Evolutionary conservation across 768 basidiomycete genomes (phyloP).

Genomic region (Pulveroboletus sp.): DNA sequence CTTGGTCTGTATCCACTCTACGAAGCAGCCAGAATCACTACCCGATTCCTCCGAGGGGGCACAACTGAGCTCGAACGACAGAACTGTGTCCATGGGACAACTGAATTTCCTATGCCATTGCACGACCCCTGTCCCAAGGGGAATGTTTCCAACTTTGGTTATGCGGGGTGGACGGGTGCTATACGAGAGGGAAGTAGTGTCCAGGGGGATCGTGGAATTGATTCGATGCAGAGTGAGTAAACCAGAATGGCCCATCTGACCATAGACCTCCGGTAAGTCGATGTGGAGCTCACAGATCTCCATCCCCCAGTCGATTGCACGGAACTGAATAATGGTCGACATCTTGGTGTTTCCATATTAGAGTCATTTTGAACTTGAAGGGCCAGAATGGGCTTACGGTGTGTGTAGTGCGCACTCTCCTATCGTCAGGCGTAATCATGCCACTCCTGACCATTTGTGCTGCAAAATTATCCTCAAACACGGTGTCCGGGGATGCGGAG

Average conservation of each 20-base stretch:
- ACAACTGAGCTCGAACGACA: constrained; percentile 13
- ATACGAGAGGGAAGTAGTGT: constrained; percentile 7
- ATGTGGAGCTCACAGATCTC: constrained; percentile 11
- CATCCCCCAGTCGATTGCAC: constrained; percentile 16
- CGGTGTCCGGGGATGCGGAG: background rate
- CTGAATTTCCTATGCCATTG: constrained; percentile 12
- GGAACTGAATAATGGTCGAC: constrained; percentile 15
- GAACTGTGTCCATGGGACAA: constrained; percentile 9
- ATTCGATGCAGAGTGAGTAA: constrained; percentile 4
- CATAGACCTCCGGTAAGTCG: constrained; percentile 2
- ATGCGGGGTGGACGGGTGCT: constrained; percentile 6
- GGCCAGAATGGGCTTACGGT: background rate
- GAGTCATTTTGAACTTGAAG: background rate
- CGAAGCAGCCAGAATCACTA: constrained; percentile 3
- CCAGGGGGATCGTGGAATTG: constrained; percentile 9
- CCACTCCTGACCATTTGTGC: background rate
- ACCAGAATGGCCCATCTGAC: constrained; percentile 4
- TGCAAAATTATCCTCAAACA: background rate
- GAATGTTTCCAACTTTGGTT: constrained; percentile 3
- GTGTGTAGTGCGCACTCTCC: background rate
- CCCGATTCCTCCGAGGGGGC: constrained; percentile 5
- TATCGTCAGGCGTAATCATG: background rate
- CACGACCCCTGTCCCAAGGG: background rate
- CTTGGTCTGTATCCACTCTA: constrained; percentile 17
- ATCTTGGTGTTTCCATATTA: constrained; percentile 1